Evolutionary conservation across 1,284 basidiomycete species (phyloP), one percentile per base, ranked within the genome.

Genomic region (Boletus semigastroideus): DNA sequence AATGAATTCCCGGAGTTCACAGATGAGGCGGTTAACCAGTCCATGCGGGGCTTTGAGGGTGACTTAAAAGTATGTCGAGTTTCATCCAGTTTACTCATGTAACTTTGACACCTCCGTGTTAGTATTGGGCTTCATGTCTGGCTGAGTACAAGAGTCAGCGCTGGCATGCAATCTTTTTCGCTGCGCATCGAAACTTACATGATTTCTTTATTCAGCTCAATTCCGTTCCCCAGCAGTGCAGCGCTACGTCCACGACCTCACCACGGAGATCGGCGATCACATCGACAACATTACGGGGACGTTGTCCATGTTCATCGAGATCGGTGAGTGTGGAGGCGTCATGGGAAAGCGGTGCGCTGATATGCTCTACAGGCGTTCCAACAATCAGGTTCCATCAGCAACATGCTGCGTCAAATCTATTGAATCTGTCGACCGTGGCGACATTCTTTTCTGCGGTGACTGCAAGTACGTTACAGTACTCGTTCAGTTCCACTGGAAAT

Each of bases 381-480:
- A 80, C 80, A 14, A 84, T 84, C 58, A 76, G 78, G 30, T 82
- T 80, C 54, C 78, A 80, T 42, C 83, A 84, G 57, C 75, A 78
- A 56, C 80, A 82, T 46, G 76, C 74, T 13, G 78, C 78, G 10
- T 71, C 65, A 49, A 80, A 79, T 51, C 60, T 84, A 17, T 65
- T 82, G 48, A 82, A 79, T 60, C 56, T 83, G 49, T 79, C 77
- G 38, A 82, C 80, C 6, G 77, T 83, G 8, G 79, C 82, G 28
- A 85, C 82, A 16, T 82, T 82, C 69, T 82, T 82, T 64, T 78
- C 75, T n/a, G 80, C 78, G 34, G 80, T 83, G 54, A 82, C 79
- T 1, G 82, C 80, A 39, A 77, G 73, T 14, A 80, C 74, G 4
- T 63, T 84, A 53, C 82, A 83, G 51, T 79, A 75, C 54, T 80